These are phyloP conservation scores for Medicago ruthenica DNA, from an alignment of 306 rosid species.

Conservation along the genomic window DNA sequence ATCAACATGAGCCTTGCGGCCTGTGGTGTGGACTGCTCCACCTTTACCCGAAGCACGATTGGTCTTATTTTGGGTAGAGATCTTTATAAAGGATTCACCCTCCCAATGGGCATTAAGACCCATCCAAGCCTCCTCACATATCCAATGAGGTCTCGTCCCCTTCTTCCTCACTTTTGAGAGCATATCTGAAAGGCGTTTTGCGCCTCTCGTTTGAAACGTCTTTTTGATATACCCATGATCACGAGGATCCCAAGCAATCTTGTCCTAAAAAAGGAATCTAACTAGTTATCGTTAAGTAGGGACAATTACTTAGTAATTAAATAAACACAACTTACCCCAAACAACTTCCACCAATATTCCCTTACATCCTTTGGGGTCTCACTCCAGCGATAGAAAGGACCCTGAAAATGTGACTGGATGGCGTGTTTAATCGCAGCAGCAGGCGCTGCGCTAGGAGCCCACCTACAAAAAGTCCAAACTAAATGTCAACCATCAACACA, in stretches of 20 bases:
- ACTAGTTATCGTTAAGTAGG: constrained; percentile 2
- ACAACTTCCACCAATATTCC: constrained; percentile 30
- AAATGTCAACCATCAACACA: background rate
- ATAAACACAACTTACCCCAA: constrained; percentile 14
- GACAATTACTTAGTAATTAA: background rate
- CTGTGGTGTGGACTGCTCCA: constrained; percentile 37
- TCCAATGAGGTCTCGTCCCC: constrained; percentile 22
- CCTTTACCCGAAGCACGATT: constrained; percentile 23
- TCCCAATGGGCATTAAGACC: constrained; percentile 20
- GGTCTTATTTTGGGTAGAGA: constrained; percentile 21
- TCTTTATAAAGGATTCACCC: background rate
- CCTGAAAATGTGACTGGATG: constrained; percentile 20
- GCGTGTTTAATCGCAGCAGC: constrained; percentile 25
- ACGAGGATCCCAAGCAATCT: constrained; percentile 13
- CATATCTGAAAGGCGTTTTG: constrained; percentile 18
- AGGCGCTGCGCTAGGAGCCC: constrained; percentile 18
- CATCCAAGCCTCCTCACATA: constrained; percentile 20
- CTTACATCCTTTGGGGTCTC: constrained; percentile 23
- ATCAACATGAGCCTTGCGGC: constrained; percentile 15
- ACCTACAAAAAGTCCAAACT: constrained; percentile 30
- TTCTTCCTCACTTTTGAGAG: constrained; percentile 20
- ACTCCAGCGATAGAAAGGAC: constrained; percentile 26
- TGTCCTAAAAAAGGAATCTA: constrained; percentile 20
- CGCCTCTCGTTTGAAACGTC: constrained; percentile 1
- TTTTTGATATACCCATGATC: constrained; percentile 2